Evolutionary conservation across 495 filamentous ascomycete species (phyloP).

Genomic region (Neurospora sublineolata): DNA sequence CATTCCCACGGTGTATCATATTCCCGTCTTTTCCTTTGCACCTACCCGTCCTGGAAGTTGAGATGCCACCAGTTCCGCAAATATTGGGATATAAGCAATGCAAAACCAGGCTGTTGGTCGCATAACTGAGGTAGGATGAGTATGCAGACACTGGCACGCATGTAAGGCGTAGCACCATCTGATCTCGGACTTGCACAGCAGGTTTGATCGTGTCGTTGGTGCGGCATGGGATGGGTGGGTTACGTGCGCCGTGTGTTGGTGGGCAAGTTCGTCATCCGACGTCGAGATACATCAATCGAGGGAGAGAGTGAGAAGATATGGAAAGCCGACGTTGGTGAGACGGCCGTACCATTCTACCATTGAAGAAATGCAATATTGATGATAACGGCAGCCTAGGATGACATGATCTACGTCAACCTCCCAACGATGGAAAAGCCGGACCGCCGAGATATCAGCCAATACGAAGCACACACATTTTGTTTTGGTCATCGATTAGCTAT

Average conservation of each 20-base stretch:
- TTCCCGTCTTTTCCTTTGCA: not conserved
- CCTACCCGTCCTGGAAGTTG: slow-evolving; percentile 11
- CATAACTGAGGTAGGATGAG: not conserved
- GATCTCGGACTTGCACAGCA: not conserved
- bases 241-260: not conserved
- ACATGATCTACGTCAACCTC: not conserved
- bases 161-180: not conserved
- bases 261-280: not conserved
- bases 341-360: not conserved
- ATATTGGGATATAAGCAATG: not conserved
- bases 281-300: not conserved
- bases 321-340: not conserved
- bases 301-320: not conserved
- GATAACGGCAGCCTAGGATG: not conserved
- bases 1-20: not conserved
- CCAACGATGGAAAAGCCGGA: not conserved
- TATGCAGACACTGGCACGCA: not conserved
- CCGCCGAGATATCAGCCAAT: not conserved
- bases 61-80: not conserved
- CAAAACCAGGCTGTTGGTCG: not conserved
- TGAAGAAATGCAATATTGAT: not conserved
- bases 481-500: not conserved
- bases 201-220: not conserved
- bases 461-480: not conserved
- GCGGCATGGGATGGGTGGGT: not conserved